Conservation (phyloP, 306 rosid species). For the Vigna angularis region DNA sequence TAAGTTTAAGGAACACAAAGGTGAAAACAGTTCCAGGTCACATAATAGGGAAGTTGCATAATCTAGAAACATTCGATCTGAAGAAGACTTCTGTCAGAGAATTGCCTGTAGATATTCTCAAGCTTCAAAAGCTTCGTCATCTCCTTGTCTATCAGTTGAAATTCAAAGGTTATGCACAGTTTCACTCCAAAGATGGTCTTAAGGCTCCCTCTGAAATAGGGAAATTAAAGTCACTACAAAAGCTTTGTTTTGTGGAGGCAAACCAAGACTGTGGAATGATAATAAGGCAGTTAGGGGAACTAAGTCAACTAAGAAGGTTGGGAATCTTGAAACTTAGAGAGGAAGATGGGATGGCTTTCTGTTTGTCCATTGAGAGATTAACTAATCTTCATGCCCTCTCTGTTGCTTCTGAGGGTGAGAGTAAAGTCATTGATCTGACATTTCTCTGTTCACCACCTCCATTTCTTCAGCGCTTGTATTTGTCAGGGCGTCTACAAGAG, state of each 20-base stretch:
- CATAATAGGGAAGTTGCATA: constrained; percentile 56
- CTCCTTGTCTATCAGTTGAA: constrained; percentile 51
- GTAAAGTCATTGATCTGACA: constrained; percentile 50
- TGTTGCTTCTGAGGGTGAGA: constrained; percentile 47
- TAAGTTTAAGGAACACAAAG: constrained; percentile 57
- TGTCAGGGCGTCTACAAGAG: constrained; percentile 52
- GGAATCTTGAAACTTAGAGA: constrained; percentile 52
- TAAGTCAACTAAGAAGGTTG: constrained; percentile 54
- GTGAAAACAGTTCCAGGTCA: constrained; percentile 51
- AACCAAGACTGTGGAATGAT: constrained; percentile 44
- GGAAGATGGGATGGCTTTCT: constrained; percentile 55
- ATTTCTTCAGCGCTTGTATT: constrained; percentile 48
- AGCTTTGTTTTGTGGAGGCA: constrained; percentile 62
- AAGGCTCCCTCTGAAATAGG: constrained; percentile 49
- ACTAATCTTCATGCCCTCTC: constrained; percentile 50
- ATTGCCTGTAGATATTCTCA: constrained; percentile 58
- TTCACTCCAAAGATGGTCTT: constrained; percentile 51
- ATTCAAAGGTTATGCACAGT: constrained; percentile 43
- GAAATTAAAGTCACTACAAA: constrained; percentile 52
- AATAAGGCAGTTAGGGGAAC: constrained; percentile 48
- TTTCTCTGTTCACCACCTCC: constrained; percentile 53
- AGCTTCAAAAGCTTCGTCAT: constrained; percentile 58
- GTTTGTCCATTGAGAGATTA: constrained; percentile 53
- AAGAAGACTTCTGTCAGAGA: constrained; percentile 53
- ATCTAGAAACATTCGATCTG: constrained; percentile 59